Percentiles rank a stretch among this genome's conserved stretches.
Evolutionary conservation across 768 basidiomycete genomes (phyloP).

Genomic region (Neoboletus brunneissimus): DNA sequence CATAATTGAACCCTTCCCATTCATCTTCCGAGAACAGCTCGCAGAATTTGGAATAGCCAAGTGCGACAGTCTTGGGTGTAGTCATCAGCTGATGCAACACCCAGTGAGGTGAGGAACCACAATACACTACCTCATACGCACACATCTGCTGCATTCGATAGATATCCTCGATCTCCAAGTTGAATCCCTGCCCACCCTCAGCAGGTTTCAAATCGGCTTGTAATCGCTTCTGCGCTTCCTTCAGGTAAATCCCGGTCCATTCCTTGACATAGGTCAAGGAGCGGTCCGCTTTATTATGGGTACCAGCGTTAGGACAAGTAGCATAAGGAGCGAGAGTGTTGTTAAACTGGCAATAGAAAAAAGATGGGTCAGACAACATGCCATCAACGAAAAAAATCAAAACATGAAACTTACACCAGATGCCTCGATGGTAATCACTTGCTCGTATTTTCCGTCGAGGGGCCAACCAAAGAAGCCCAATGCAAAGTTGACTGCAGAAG

Average conservation of each 20-base stretch:
- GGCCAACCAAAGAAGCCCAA: slow-evolving; percentile 79
- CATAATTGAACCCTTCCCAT: slow-evolving; percentile 91
- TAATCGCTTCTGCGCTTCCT: slow-evolving; percentile 60
- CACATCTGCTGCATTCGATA: slow-evolving; percentile 82
- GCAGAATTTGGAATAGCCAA: slow-evolving; percentile 91
- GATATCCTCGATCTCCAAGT: slow-evolving; percentile 63
- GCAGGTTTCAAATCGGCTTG: slow-evolving; percentile 43
- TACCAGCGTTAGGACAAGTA: slow-evolving; percentile 68
- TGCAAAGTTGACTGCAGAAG: slow-evolving; percentile 64
- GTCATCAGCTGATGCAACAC: neutral
- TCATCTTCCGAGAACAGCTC: slow-evolving; percentile 87
- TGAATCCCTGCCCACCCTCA: slow-evolving; percentile 42
- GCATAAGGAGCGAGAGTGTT: slow-evolving; percentile 85
- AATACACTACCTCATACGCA: slow-evolving; percentile 71
- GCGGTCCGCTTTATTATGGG: slow-evolving; percentile 50
- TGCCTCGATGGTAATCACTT: slow-evolving; percentile 72
- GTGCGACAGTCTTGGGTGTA: slow-evolving; percentile 70
- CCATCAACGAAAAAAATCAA: slow-evolving; percentile 1
- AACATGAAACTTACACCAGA: slow-evolving; percentile 43
- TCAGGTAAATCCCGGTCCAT: slow-evolving; percentile 75
- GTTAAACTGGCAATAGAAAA: slow-evolving; percentile 51
- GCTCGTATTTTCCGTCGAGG: slow-evolving; percentile 67
- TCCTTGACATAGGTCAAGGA: slow-evolving; percentile 52
- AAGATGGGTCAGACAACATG: neutral
- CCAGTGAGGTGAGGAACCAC: neutral